Percentiles rank a stretch among this genome's conserved stretches.
Evolutionary conservation across 192 early-diverging fungal genomes (phyloP).

Genomic region (Entophlyctis helioformis): DNA sequence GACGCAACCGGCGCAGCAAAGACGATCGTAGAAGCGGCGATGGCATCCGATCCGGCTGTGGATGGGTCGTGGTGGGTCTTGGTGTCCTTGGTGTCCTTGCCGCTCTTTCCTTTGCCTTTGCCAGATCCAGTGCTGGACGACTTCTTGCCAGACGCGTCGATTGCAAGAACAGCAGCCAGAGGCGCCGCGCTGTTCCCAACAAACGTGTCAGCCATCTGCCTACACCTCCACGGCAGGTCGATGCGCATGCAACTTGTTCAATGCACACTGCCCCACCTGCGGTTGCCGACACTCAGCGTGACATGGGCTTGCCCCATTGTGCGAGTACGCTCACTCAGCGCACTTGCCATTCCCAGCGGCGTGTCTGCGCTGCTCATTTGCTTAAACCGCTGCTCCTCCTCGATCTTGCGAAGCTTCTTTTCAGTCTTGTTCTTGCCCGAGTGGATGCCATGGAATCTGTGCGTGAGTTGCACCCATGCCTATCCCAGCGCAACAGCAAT

Average conservation of each 20-base stretch:
- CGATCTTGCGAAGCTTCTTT: conserved; percentile 66
- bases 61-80: no score
- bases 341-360: conserved; percentile 61
- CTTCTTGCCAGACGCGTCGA: no score
- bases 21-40: no score
- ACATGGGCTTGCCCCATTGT: conserved; percentile 64
- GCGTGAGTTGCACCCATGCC: conserved; percentile 81
- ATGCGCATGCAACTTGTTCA: conserved; percentile 1
- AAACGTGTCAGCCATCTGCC: no score
- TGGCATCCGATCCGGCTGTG: no score
- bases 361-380: conserved; percentile 63
- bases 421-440: conserved; percentile 93
- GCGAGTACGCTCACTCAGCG: conserved; percentile 59
- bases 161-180: no score
- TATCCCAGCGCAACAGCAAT: conserved; percentile 10
- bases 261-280: conserved; percentile 17
- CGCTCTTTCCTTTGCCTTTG: no score
- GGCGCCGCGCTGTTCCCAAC: no score
- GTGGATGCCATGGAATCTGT: conserved; percentile 91
- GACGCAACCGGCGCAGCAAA: no score
- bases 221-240: conserved; percentile 3
- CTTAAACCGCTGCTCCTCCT: conserved; percentile 66
- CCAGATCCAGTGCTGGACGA: no score
- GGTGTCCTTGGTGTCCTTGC: no score
- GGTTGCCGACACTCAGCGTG: conserved; percentile 68